phyloP scores from a whole-genome alignment of 352 stramenopile genomes.

The Ophiocytium majus region DNA sequence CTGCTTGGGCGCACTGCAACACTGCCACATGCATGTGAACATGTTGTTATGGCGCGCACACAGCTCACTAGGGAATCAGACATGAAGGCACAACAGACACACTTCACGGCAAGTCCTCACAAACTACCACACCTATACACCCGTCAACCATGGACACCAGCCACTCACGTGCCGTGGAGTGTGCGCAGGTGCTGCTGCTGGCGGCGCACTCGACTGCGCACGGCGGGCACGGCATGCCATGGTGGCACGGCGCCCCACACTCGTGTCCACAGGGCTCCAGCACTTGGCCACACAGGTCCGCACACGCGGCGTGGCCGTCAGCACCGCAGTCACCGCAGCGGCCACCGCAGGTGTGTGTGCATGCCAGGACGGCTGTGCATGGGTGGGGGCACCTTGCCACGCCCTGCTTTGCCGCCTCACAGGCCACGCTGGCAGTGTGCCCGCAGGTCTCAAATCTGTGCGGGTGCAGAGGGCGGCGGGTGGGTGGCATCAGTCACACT shows the following conservation, averaged over 20 bases:
- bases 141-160: neutral
- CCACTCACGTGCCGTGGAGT: slow-evolving; percentile 56
- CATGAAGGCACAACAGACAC: neutral
- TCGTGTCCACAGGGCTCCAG: slow-evolving; percentile 69
- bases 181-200: slow-evolving; percentile 60
- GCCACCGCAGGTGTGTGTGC: neutral
- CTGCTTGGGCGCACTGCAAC: too few relatives aligned
- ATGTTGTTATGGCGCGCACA: too few relatives aligned
- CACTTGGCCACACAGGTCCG: slow-evolving; percentile 65
- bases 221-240: too few relatives aligned
- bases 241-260: too few relatives aligned
- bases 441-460: neutral
- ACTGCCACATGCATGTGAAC: too few relatives aligned
- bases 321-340: neutral
- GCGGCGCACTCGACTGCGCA: slow-evolving; percentile 61
- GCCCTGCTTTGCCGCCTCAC: neutral
- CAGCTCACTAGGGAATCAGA: too few relatives aligned
- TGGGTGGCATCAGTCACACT: neutral
- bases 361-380: neutral
- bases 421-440: neutral
- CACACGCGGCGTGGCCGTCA: slow-evolving; percentile 58
- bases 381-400: neutral
- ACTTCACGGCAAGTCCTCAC: neutral
- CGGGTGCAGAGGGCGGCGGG: neutral
- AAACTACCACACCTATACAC: neutral